Percentiles rank a stretch among this genome's conserved stretches.
Evolutionary conservation across 2,329 filamentous ascomycete genomes (phyloP).

Genomic region (Phaeoacremonium minimum): DNA sequence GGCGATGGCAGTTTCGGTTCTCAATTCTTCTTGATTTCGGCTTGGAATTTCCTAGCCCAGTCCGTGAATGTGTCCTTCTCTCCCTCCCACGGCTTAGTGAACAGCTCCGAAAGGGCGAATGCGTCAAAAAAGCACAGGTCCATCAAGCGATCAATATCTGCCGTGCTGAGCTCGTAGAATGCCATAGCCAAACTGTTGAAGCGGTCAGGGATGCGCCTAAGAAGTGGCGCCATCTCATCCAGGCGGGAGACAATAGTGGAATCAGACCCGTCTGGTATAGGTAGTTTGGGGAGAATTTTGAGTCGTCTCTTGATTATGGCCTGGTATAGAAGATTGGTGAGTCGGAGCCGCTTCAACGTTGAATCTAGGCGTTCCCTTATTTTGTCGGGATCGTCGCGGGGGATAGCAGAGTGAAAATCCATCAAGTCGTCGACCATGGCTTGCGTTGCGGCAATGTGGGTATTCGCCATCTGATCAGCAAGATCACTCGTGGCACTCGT

Average conservation of each 20-base stretch:
- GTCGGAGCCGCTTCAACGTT: constrained; percentile 60
- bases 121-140: constrained; percentile 58
- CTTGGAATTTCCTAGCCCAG: constrained; percentile 63
- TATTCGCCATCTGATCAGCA: constrained; percentile 19
- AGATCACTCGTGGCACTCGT: constrained; percentile 36
- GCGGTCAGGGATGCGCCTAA: constrained; percentile 59
- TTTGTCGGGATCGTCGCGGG: constrained; percentile 57
- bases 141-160: constrained; percentile 54
- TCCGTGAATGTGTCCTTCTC: constrained; percentile 70
- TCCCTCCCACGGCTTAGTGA: constrained; percentile 58
- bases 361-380: constrained; percentile 63
- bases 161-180: constrained; percentile 66
- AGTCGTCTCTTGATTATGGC: constrained; percentile 67
- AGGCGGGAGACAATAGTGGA: constrained; percentile 33
- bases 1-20: too few relatives aligned
- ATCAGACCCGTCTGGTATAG: constrained; percentile 10
- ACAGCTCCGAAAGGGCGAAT: constrained; percentile 47
- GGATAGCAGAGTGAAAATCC: constrained; percentile 55
- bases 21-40: constrained; percentile 42
- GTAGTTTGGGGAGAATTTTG: constrained; percentile 46
- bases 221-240: constrained; percentile 50
- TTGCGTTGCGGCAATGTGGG: constrained; percentile 37
- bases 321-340: constrained; percentile 64
- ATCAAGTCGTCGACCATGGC: constrained; percentile 66
- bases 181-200: constrained; percentile 67